Evolutionary conservation across 2,329 filamentous ascomycete genomes (phyloP).

Genomic region (Exserohilum rostratum): DNA sequence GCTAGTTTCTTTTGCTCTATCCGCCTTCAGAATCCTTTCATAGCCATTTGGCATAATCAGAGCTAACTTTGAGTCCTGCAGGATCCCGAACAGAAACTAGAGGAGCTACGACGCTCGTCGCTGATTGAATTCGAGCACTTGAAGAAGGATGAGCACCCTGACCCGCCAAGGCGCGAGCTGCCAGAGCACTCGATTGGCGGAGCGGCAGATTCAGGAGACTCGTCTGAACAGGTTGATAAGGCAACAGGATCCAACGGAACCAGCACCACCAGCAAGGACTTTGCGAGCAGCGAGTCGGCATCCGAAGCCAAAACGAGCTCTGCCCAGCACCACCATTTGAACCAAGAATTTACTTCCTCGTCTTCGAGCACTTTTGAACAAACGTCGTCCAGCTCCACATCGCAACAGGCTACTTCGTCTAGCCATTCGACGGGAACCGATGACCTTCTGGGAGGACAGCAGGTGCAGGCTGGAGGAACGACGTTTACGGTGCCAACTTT

Average conservation of each 20-base stretch:
- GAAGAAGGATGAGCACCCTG: constrained; percentile 39
- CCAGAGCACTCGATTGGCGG: constrained; percentile 45
- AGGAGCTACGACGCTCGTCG: constrained; percentile 54
- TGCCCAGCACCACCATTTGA: constrained; percentile 3
- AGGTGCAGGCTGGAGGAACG: constrained; percentile 21
- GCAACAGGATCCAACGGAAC: background rate
- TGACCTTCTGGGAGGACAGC: constrained; percentile 2
- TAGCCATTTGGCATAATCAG: constrained; percentile 3
- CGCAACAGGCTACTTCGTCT: background rate
- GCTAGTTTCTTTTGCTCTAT: constrained; percentile 43
- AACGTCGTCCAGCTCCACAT: constrained; percentile 6
- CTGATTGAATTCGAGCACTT: constrained; percentile 51
- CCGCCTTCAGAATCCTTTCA: background rate
- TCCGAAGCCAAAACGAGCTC: background rate
- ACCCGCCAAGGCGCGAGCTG: constrained; percentile 40
- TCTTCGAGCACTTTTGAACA: constrained; percentile 7
- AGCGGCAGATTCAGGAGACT: constrained; percentile 1
- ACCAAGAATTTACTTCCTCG: constrained; percentile 6
- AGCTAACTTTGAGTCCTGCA: constrained; percentile 45
- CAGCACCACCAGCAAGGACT: constrained; percentile 10
- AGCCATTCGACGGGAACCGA: no score
- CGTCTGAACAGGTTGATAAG: background rate
- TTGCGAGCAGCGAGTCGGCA: constrained; percentile 6
- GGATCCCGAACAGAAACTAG: constrained; percentile 55
- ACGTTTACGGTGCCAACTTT: constrained; percentile 29